Percentiles rank a stretch among this genome's conserved stretches.
Evolutionary conservation across 2,329 filamentous ascomycete species (phyloP).

Genomic region (Chlorencoelia australis): DNA sequence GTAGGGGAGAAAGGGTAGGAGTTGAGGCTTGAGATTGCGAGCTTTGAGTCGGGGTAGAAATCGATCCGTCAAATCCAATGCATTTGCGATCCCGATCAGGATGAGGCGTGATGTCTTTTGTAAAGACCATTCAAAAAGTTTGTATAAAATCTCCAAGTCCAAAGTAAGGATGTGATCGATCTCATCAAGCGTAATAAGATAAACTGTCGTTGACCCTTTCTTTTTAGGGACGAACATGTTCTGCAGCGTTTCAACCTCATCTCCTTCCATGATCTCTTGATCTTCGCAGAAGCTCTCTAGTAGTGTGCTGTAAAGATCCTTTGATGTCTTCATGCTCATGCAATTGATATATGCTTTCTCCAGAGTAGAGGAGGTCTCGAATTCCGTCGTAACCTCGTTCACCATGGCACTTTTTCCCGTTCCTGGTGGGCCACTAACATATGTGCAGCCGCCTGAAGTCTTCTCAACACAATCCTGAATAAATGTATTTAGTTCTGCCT

Average conservation of each 20-base stretch:
- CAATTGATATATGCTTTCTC: conserved; percentile 83
- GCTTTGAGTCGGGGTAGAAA: conserved; percentile 90
- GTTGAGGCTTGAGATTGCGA: conserved; percentile 78
- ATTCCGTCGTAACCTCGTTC: conserved; percentile 60
- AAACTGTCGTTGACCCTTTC: conserved; percentile 43
- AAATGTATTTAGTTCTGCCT: conserved; percentile 57
- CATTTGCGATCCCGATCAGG: conserved; percentile 90
- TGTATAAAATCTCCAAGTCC: conserved; percentile 82
- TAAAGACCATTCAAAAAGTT: conserved; percentile 93
- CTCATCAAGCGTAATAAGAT: conserved; percentile 85
- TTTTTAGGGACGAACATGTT: conserved; percentile 59
- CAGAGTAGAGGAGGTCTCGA: conserved; percentile 41
- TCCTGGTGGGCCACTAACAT: conserved; percentile 90
- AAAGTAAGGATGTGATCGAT: conserved; percentile 88
- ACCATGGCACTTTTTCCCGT: conserved; percentile 96
- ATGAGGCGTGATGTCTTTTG: conserved; percentile 69
- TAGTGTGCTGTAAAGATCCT: conserved; percentile 74
- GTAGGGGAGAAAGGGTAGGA: conserved; percentile 90
- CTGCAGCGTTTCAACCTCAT: conserved; percentile 59
- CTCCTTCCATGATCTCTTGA: conserved; percentile 49
- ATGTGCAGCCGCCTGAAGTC: conserved; percentile 68
- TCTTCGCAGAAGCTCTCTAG: conserved; percentile 57
- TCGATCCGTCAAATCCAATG: conserved; percentile 87
- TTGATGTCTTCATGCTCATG: conserved; percentile 87
- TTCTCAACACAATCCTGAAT: conserved; percentile 52